Conservation (phyloP, 495 filamentous ascomycete species). For the Saxophila tyrrhenica region DNA sequence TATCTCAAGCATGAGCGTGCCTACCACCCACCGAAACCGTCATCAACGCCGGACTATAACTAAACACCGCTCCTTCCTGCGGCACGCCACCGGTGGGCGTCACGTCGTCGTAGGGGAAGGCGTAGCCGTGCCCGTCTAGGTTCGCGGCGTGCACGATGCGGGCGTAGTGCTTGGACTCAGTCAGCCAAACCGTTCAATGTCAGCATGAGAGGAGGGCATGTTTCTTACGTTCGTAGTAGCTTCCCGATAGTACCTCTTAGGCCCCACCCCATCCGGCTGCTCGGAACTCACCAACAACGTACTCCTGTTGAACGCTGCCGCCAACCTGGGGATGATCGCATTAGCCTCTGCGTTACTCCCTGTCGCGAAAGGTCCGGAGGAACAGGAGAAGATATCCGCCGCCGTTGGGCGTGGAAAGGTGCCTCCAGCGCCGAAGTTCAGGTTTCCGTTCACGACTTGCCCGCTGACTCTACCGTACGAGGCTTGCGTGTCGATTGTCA, state of each 20-base stretch:
- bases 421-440: constrained; percentile 31
- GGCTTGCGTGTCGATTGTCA: constrained; percentile 35
- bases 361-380: constrained; percentile 35
- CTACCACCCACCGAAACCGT: constrained; percentile 16
- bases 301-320: constrained; percentile 37
- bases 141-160: constrained; percentile 38
- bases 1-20: constrained; percentile 7
- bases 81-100: constrained; percentile 28
- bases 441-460: constrained; percentile 21
- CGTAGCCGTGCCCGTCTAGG: constrained; percentile 35
- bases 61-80: constrained; percentile 18
- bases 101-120: constrained; percentile 43
- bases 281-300: constrained; percentile 27
- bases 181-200: neutral
- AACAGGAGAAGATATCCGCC: constrained; percentile 38
- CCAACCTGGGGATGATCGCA: constrained; percentile 39
- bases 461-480: constrained; percentile 31
- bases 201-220: neutral
- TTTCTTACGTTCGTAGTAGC: constrained; percentile 15
- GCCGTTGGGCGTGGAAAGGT: constrained; percentile 31
- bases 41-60: constrained; percentile 8
- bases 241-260: constrained; percentile 14
- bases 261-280: constrained; percentile 8
- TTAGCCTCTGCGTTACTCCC: constrained; percentile 29
- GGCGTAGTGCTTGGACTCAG: constrained; percentile 24